Conservation (phyloP, 106 monocot species). For the Cymbidium sinense region DNA sequence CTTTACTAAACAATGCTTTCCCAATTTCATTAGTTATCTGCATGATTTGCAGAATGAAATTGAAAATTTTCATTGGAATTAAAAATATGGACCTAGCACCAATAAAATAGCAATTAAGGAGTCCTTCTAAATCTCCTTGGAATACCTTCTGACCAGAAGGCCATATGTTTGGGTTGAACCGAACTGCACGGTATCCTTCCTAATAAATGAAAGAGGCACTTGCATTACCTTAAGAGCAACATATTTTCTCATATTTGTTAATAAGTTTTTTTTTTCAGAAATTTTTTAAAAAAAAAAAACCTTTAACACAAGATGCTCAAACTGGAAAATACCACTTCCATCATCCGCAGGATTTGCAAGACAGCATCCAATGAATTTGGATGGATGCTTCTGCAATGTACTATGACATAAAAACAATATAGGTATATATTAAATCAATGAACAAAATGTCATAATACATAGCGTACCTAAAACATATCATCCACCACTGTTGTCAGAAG, state of each 20-base stretch:
- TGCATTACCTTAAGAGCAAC: background rate
- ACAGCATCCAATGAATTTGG: conserved; percentile 78
- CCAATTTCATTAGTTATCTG: conserved; percentile 91
- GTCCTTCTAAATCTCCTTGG: background rate
- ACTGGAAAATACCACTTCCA: conserved; percentile 42
- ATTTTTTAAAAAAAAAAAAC: too few species aligned
- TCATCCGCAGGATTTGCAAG: conserved; percentile 88
- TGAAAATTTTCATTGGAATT: background rate
- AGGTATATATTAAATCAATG: too few species aligned
- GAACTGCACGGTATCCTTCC: conserved; percentile 81
- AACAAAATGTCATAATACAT: too few species aligned
- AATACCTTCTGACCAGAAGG: conserved; percentile 83
- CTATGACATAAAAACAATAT: conserved; percentile 25
- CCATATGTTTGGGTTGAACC: conserved; percentile 87
- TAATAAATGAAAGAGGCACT: conserved; percentile 12
- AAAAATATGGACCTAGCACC: too few species aligned
- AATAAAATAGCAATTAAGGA: too few species aligned
- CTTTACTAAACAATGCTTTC: conserved; percentile 65
- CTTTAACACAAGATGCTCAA: too few species aligned
- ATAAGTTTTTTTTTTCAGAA: too few species aligned
- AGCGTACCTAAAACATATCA: too few species aligned
- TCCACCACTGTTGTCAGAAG: too few species aligned
- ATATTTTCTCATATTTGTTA: too few species aligned
- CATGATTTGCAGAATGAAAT: conserved; percentile 3
- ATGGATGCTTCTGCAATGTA: conserved; percentile 67